Conservation (phyloP, 305 asterid species). For the Euphrasia arctica region DNA sequence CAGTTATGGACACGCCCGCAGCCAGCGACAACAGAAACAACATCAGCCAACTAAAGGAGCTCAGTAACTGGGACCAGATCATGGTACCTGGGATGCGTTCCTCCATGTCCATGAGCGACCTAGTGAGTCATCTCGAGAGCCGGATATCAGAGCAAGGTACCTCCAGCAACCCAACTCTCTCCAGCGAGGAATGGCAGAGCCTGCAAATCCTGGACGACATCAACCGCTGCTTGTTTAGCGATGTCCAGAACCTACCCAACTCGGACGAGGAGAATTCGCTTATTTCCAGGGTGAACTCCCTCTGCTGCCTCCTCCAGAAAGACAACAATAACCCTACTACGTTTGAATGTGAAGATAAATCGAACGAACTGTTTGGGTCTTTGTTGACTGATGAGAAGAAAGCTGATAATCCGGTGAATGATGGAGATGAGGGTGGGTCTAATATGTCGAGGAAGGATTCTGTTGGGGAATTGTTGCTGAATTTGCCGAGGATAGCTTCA, state of each 20-base stretch:
- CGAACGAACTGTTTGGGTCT: not conserved
- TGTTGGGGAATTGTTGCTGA: conserved; percentile 53
- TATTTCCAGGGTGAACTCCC: conserved; percentile 86
- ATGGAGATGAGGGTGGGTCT: not conserved
- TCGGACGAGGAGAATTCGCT: conserved; percentile 68
- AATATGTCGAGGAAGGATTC: conserved; percentile 75
- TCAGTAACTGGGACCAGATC: conserved; percentile 72
- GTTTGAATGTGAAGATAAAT: conserved; percentile 24
- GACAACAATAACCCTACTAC: conserved; percentile 34
- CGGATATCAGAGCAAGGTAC: conserved; percentile 73
- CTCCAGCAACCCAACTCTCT: conserved; percentile 46
- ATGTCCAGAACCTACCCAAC: conserved; percentile 45
- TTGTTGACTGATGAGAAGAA: not conserved
- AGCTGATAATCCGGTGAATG: not conserved
- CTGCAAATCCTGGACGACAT: conserved; percentile 67
- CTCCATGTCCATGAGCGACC: conserved; percentile 89
- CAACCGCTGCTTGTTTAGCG: conserved; percentile 61
- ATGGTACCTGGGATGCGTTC: conserved; percentile 70
- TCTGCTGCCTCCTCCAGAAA: conserved; percentile 91
- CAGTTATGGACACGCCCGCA: conserved; percentile 47
- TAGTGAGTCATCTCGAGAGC: conserved; percentile 78
- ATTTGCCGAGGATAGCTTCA: conserved; percentile 66
- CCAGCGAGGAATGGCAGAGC: conserved; percentile 73
- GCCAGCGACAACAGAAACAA: conserved; percentile 46
- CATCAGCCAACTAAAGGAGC: conserved; percentile 55